Evolutionary conservation across 1,139 yeast species (phyloP), one percentile per base, ranked within the genome.

Genomic region (Pneumocystis sp.): DNA sequence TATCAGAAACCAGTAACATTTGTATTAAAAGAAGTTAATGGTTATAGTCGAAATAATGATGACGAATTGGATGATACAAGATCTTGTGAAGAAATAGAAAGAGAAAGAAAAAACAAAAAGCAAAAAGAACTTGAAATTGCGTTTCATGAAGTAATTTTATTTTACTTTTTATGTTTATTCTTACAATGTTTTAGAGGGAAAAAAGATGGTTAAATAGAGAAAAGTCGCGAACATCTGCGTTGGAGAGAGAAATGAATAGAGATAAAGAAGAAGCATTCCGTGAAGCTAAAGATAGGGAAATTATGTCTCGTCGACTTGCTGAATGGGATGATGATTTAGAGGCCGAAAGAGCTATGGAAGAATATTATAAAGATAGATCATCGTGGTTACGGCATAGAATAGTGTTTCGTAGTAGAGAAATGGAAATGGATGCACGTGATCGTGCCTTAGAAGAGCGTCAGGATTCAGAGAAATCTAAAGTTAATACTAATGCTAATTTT

Each of bases 331-430:
- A 70, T 40, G 70, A 68, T 21, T 64, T 57, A 17, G 71, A 68
- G 45, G 68, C 65, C 6, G 65, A 66, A 25, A 66, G 66, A 39
- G 65, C 69, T 15, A 64, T 66, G 25, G 69, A 71, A 65, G 72
- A 72, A 57, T 76, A 75, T 66, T 75, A 73, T 66, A 69, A 70
- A 57, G 75, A 75, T 65, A 75, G 72, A 44, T 70, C 74, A 2
- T 69, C 71, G 1, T 76, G 78, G 78, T 69, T 71, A n/a, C 72
- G 75, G 59, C 67, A 69, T 21, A 71, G 78, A 56, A 69, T 69
- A 63, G 67, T 65, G 15, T 68, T 67, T 59, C 66, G 76, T 29
- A 66, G 66, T 31, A 68, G 74, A 25, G 78, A 76, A 63, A 65
- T 68, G 12, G 74, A 71, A 25, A 67, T 67, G 12, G 78, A 76